Evolutionary conservation across 2,329 filamentous ascomycete species (phyloP).

Genomic region (Aureobasidium sp.): DNA sequence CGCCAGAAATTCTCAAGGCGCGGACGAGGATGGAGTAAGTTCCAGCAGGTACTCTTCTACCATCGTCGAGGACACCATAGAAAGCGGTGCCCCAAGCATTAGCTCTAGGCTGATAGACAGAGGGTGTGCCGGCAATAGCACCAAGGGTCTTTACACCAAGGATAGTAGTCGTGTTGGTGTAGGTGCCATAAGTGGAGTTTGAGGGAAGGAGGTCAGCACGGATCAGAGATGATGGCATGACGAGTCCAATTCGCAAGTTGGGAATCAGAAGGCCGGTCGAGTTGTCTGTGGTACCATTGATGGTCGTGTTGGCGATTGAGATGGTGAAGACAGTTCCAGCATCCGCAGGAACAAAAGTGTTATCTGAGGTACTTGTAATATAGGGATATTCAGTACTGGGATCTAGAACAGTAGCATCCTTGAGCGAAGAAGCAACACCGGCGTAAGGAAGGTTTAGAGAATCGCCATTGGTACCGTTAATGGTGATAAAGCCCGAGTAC

Average conservation of each 20-base stretch:
- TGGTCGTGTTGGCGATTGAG: conserved; percentile 18
- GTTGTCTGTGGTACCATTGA: conserved; percentile 18
- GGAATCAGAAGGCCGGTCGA: conserved; percentile 22
- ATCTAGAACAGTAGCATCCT: conserved; percentile 23
- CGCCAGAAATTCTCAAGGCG: conserved; percentile 27
- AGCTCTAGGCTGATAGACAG: conserved; percentile 19
- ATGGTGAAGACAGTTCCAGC: conserved; percentile 21
- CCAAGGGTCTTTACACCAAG: conserved; percentile 15
- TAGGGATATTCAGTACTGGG: conserved; percentile 22
- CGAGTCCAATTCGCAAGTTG: conserved; percentile 19
- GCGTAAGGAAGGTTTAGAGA: conserved; percentile 29
- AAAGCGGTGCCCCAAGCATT: conserved; percentile 17
- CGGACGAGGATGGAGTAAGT: conserved; percentile 24
- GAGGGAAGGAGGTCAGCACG: conserved; percentile 17
- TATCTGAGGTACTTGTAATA: conserved; percentile 15
- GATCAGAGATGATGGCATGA: conserved; percentile 15
- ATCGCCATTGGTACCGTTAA: conserved; percentile 21
- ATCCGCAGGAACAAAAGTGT: conserved; percentile 15
- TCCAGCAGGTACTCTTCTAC: conserved; percentile 24
- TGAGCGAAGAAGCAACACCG: conserved; percentile 24
- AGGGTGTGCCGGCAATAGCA: conserved; percentile 18
- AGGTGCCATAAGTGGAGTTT: not conserved
- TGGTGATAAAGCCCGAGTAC: conserved; percentile 29
- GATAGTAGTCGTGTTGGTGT: conserved; percentile 13
- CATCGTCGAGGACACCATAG: conserved; percentile 25